Percentiles rank a stretch among this genome's conserved stretches.
Conservation (phyloP, 1,139 yeast species). For the Sugiyamaella castrensis region DNA sequence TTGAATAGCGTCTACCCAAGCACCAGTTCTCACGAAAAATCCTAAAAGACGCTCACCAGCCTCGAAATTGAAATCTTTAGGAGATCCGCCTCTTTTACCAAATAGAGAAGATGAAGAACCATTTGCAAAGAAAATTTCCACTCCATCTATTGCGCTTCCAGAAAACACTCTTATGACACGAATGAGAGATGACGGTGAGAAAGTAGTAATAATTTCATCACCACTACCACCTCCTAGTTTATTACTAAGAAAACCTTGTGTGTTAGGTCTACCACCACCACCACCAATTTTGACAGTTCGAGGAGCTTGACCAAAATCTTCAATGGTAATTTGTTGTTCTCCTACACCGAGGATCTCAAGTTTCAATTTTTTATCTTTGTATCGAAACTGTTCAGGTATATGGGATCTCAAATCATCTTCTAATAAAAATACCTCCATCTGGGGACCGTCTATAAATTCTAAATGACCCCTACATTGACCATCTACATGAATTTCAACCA, state of each 20-base stretch:
- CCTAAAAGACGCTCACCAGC: conserved; percentile 60
- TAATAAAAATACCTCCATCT: conserved; percentile 48
- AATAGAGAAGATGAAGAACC: conserved; percentile 41
- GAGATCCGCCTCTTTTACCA: conserved; percentile 62
- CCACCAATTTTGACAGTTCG: conserved; percentile 17
- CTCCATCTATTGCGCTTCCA: conserved; percentile 79
- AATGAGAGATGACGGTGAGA: conserved; percentile 31
- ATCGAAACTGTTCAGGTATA: conserved; percentile 44
- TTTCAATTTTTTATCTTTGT: conserved; percentile 36
- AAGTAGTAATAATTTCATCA: conserved; percentile 20
- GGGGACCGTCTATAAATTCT: conserved; percentile 64
- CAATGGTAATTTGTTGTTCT: conserved; percentile 33
- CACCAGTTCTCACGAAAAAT: conserved; percentile 68
- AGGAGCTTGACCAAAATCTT: conserved; percentile 29
- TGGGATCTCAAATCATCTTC: conserved; percentile 46
- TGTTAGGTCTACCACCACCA: too few relatives aligned
- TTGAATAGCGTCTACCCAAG: conserved; percentile 87
- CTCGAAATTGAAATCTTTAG: conserved; percentile 54
- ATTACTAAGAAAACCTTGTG: conserved; percentile 21
- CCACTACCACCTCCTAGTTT: conserved; percentile 30
- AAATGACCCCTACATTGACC: conserved; percentile 63
- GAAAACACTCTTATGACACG: conserved; percentile 52
- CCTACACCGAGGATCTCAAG: conserved; percentile 46
- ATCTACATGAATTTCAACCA: conserved; percentile 61
- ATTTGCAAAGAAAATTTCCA: conserved; percentile 40